Conservation (phyloP, 2,329 filamentous ascomycete species). For the Trichophyton schoenleinii region DNA sequence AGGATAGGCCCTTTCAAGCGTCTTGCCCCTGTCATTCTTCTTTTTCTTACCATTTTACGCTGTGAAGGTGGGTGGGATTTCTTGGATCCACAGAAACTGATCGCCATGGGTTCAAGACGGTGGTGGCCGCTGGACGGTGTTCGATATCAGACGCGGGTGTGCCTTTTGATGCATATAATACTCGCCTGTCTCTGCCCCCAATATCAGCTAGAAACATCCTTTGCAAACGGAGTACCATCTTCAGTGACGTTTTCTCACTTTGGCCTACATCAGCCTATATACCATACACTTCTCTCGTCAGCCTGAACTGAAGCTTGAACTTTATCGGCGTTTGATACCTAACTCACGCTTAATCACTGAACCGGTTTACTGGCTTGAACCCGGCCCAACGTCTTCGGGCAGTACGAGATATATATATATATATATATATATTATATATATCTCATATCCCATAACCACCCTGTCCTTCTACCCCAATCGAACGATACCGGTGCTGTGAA, state of each 20-base stretch:
- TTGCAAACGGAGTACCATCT: neutral
- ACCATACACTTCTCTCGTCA: neutral
- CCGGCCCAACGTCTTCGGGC: neutral
- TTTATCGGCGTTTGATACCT: neutral
- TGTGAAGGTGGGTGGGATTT: neutral
- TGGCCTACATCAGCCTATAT: neutral
- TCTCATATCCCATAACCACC: neutral
- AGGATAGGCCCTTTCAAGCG: slow-evolving; percentile 2
- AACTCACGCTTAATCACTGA: neutral
- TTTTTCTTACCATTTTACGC: neutral
- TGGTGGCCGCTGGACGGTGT: neutral
- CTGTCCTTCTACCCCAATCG: neutral
- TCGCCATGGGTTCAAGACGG: neutral
- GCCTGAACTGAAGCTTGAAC: neutral
- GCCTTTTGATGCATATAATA: slow-evolving; percentile 1
- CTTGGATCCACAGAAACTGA: neutral
- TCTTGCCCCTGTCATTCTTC: slow-evolving; percentile 5
- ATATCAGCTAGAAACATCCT: neutral
- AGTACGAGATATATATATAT: neutral
- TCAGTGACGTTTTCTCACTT: neutral
- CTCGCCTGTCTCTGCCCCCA: neutral
- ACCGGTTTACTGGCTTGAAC: neutral
- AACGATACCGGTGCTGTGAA: neutral
- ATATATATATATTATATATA: too few species aligned
- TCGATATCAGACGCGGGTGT: neutral